A percentile compares a stretch with the other conserved stretches of the same genome.
Evolutionary conservation across 1,139 yeast species (phyloP).

Genomic region (Groenewaldozyma auringiensis): DNA sequence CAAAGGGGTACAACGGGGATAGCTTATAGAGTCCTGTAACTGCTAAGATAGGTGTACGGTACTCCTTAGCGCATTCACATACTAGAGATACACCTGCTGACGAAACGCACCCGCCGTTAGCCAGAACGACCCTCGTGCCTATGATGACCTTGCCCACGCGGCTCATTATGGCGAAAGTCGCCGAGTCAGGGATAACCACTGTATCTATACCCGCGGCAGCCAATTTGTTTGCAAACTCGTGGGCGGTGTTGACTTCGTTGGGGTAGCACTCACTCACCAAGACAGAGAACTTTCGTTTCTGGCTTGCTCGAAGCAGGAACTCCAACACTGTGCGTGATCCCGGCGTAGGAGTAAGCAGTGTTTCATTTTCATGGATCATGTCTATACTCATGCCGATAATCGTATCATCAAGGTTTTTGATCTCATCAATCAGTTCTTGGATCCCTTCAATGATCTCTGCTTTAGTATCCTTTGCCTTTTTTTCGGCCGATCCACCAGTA

Average conservation of each 20-base stretch:
- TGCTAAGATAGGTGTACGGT: conserved; percentile 89
- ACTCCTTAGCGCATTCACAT: conserved; percentile 93
- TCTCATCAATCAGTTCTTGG: conserved; percentile 87
- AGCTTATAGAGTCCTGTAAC: conserved; percentile 91
- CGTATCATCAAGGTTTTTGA: conserved; percentile 81
- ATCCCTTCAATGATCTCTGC: conserved; percentile 92
- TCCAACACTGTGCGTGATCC: conserved; percentile 83
- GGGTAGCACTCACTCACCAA: conserved; percentile 91
- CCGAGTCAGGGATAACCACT: conserved; percentile 84
- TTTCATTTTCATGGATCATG: conserved; percentile 90
- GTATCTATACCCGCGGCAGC: conserved; percentile 86
- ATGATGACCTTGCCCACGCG: conserved; percentile 93
- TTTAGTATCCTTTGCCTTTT: conserved; percentile 32
- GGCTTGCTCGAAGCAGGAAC: conserved; percentile 77
- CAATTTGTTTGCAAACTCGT: conserved; percentile 67
- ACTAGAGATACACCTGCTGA: conserved; percentile 88
- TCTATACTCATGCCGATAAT: conserved; percentile 87
- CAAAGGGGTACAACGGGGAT: conserved; percentile 91
- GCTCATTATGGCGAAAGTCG: conserved; percentile 93
- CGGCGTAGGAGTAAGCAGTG: conserved; percentile 88
- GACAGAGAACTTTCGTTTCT: conserved; percentile 86
- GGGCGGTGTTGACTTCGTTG: conserved; percentile 69
- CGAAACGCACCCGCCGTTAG: conserved; percentile 92
- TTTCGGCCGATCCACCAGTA: conserved; percentile 8
- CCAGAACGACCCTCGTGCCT: conserved; percentile 87